Conservation (phyloP, 495 filamentous ascomycete genomes). For the Aspergillus coremiiformis region DNA sequence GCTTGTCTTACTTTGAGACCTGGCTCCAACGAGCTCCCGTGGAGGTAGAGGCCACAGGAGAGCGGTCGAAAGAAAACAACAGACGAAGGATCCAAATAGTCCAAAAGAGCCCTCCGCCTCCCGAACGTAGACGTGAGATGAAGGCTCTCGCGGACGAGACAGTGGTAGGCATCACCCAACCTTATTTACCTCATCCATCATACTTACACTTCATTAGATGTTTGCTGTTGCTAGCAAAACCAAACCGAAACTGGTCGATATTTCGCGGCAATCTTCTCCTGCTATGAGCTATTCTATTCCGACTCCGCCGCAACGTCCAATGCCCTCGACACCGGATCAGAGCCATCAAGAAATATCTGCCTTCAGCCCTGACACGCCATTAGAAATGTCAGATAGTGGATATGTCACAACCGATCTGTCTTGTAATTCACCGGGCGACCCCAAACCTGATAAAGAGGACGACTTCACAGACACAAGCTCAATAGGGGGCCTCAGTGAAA, state of each 20-base stretch:
- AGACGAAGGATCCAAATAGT: conserved; percentile 38
- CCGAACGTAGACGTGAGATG: conserved; percentile 20
- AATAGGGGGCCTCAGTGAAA: conserved; percentile 23
- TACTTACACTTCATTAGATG: conserved; percentile 20
- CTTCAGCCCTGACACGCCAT: conserved; percentile 40
- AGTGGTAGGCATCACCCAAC: conserved; percentile 18
- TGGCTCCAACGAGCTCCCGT: conserved; percentile 38
- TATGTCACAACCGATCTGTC: conserved; percentile 28
- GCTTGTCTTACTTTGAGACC: conserved; percentile 36
- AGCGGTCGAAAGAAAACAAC: conserved; percentile 25
- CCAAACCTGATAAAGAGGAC: conserved; percentile 22
- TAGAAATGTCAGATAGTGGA: conserved; percentile 35
- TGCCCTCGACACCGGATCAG: conserved; percentile 35
- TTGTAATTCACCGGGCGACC: conserved; percentile 22
- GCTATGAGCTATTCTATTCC: conserved; percentile 21
- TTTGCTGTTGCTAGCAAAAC: conserved; percentile 37
- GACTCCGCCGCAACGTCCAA: conserved; percentile 17
- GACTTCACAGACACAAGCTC: conserved; percentile 28
- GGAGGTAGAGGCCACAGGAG: conserved; percentile 23
- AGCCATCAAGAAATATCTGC: conserved; percentile 37
- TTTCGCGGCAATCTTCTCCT: conserved; percentile 36
- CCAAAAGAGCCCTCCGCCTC: conserved; percentile 32
- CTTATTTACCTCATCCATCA: background rate
- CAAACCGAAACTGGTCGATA: conserved; percentile 38
- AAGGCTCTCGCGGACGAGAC: conserved; percentile 24